phyloP scores from a whole-genome alignment of 129 eudicot genomes.

The Artemisia argyi region DNA sequence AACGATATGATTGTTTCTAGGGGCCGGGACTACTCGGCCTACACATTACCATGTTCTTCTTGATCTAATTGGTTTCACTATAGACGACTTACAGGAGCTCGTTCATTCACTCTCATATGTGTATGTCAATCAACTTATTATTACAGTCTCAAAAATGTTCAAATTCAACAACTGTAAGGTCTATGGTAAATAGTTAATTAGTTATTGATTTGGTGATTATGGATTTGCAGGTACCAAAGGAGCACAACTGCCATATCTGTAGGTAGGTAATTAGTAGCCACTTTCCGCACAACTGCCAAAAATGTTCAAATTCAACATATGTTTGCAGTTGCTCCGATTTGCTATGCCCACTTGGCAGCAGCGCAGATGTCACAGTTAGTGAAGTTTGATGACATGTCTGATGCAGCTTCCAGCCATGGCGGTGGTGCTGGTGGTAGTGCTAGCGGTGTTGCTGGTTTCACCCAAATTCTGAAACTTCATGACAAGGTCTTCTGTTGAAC shows the following conservation, averaged over 20 bases:
- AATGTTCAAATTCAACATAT: not conserved
- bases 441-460: conserved; percentile 36
- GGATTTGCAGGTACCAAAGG: conserved; percentile 60
- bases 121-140: conserved; percentile 20
- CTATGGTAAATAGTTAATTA: not conserved
- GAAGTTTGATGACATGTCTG: conserved; percentile 68
- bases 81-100: too few species aligned
- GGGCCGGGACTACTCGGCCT: too few species aligned
- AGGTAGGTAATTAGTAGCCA: conserved; percentile 19
- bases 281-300: not conserved
- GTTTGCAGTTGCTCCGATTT: conserved; percentile 68
- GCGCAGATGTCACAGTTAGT: conserved; percentile 66
- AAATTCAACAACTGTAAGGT: not conserved
- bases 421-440: conserved; percentile 48
- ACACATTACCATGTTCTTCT: too few species aligned
- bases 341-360: conserved; percentile 90
- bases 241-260: conserved; percentile 25
- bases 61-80: too few species aligned
- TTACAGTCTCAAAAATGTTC: not conserved
- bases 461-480: conserved; percentile 56
- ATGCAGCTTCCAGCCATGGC: conserved; percentile 56
- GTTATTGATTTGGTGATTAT: not conserved
- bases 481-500: conserved; percentile 68
- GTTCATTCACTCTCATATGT: too few species aligned
- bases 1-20: too few species aligned